These are phyloP conservation scores for Coemansia sp. DNA, from an alignment of 192 early-diverging fungal genomes.

Conservation along the genomic window DNA sequence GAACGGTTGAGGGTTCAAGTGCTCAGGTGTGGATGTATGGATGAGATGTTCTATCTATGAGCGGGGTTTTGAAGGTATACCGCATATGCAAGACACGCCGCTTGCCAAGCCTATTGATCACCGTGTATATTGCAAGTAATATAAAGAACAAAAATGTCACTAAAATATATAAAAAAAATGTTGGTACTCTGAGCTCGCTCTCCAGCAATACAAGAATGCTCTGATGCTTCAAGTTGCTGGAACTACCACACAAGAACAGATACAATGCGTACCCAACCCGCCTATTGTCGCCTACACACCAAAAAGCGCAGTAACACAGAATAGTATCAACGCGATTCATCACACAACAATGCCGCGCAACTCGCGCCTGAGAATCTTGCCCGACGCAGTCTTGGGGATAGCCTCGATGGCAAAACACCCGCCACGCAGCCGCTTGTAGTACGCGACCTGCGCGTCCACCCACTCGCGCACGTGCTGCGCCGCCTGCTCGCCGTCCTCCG, in stretches of 20 bases:
- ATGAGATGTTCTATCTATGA: too few relatives aligned
- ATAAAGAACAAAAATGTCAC: neutral
- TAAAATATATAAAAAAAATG: too few relatives aligned
- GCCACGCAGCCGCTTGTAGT: slow-evolving; percentile 67
- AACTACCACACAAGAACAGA: too few relatives aligned
- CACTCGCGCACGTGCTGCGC: slow-evolving; percentile 27
- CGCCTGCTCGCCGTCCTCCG: neutral
- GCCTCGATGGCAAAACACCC: slow-evolving; percentile 61
- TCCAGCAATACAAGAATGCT: too few relatives aligned
- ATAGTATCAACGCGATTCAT: neutral
- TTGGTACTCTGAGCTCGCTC: too few relatives aligned
- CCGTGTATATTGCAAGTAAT: neutral
- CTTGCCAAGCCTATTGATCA: neutral
- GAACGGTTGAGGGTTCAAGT: too few relatives aligned
- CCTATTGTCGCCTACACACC: too few relatives aligned
- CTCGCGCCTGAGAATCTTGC: slow-evolving; percentile 70
- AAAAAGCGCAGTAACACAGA: neutral
- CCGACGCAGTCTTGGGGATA: slow-evolving; percentile 67
- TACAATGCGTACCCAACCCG: too few relatives aligned
- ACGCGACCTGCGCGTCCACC: slow-evolving; percentile 55
- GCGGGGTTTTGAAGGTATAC: too few relatives aligned
- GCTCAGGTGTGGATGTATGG: too few relatives aligned
- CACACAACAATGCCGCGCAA: slow-evolving; percentile 11
- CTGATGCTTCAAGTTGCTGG: too few relatives aligned
- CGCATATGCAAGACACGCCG: too few relatives aligned